Conservation (phyloP, 2,329 filamentous ascomycete species). For the Apiospora arundinis region DNA sequence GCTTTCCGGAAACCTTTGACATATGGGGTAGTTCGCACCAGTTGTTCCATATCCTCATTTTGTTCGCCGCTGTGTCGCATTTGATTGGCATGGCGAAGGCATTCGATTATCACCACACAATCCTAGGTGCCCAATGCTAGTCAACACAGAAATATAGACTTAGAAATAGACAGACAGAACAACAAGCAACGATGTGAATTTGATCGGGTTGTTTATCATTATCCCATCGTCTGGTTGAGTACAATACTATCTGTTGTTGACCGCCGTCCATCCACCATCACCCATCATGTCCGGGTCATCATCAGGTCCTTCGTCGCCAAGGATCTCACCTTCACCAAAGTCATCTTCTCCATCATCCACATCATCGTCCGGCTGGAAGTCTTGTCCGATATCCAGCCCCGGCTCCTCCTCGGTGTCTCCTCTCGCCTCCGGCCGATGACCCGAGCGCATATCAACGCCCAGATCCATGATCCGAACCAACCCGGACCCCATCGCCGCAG, state of each 20-base stretch:
- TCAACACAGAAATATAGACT: background rate
- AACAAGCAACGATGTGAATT: background rate
- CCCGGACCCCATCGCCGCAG: slow-evolving; percentile 70
- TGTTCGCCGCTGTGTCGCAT: slow-evolving; percentile 82
- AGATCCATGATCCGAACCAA: slow-evolving; percentile 71
- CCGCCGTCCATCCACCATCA: slow-evolving; percentile 24
- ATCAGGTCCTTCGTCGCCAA: slow-evolving; percentile 7
- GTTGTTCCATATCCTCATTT: slow-evolving; percentile 90
- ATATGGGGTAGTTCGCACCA: slow-evolving; percentile 95
- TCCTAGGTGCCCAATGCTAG: slow-evolving; percentile 58
- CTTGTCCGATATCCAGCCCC: background rate
- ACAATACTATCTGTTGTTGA: background rate
- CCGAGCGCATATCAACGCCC: slow-evolving; percentile 41
- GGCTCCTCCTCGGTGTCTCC: background rate
- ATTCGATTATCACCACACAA: slow-evolving; percentile 82
- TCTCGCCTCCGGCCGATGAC: slow-evolving; percentile 1
- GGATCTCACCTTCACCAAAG: slow-evolving; percentile 4
- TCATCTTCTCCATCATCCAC: slow-evolving; percentile 11
- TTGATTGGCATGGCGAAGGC: slow-evolving; percentile 81
- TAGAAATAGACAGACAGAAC: background rate
- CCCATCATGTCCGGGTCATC: slow-evolving; percentile 16
- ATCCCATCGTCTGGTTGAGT: background rate
- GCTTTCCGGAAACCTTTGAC: slow-evolving; percentile 80
- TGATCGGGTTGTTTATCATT: background rate
- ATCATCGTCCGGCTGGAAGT: slow-evolving; percentile 6